A percentile compares a stretch with the other conserved stretches of the same genome.
phyloP scores from a whole-genome alignment of 805 yeast species.

The Metschnikowia noctiluminum region DNA sequence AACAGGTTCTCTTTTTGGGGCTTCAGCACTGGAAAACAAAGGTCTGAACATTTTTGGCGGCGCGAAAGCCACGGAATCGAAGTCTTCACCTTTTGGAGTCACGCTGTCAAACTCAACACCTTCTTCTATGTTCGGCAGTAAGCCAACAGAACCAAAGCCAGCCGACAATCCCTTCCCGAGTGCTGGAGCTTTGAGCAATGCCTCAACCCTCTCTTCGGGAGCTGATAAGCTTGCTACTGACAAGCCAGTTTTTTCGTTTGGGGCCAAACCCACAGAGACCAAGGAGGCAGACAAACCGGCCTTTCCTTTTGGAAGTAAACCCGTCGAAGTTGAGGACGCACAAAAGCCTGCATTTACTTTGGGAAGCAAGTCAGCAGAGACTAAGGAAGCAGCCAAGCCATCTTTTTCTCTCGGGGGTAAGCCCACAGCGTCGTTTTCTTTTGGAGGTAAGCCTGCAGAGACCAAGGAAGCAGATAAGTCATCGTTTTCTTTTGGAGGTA shows the following conservation, averaged over 20 bases:
- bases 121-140: conserved; percentile 11
- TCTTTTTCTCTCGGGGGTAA: conserved; percentile 12
- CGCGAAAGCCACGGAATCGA: conserved; percentile 18
- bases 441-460: conserved; percentile 20
- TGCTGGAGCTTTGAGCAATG: conserved; percentile 18
- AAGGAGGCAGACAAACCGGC: conserved; percentile 11
- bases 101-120: conserved; percentile 6
- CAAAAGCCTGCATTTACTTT: conserved; percentile 18
- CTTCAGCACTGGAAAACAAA: not conserved
- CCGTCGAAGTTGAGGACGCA: conserved; percentile 15
- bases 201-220: conserved; percentile 22
- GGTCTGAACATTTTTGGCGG: conserved; percentile 7
- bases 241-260: conserved; percentile 19
- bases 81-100: conserved; percentile 9
- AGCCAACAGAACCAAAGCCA: conserved; percentile 7
- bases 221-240: conserved; percentile 4
- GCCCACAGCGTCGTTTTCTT: not conserved
- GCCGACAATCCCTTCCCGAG: conserved; percentile 12
- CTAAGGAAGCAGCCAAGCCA: conserved; percentile 14
- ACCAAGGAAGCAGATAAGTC: conserved; percentile 1
- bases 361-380: conserved; percentile 25
- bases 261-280: conserved; percentile 24
- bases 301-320: conserved; percentile 26
- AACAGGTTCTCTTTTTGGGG: conserved; percentile 3
- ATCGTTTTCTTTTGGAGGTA: conserved; percentile 25